Evolutionary conservation across 2,329 filamentous ascomycete genomes (phyloP), one percentile per base, ranked within the genome.

Genomic region (Sporothrix pallida): DNA sequence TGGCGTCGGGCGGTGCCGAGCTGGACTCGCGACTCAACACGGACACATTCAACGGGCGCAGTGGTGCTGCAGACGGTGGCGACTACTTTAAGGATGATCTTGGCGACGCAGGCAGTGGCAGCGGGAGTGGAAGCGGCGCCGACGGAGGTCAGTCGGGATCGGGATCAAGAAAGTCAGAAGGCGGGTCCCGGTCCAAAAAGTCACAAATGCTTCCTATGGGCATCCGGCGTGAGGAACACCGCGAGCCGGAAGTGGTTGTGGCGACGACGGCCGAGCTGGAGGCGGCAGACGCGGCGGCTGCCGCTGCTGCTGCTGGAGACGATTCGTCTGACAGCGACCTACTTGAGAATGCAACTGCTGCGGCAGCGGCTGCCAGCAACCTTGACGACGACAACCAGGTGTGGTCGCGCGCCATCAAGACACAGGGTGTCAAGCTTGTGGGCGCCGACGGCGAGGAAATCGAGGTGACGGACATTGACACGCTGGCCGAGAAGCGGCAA

Each of bases 181-280:
- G 31, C 15, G 48, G 44, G 26, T 52, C 48, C 6, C 9, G 42
- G 8, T 23, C 72, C 48, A 71, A 79, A 77, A 76, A 79, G 77
- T 77, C 72, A 62, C 75, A 77, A 70, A 78, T 84, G 23, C 82
- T 89, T 76, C 88, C 88, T 17, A 86, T 89, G 82, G 87, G 87
- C 68, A 88, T 90, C 76, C 83, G 85, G 76, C 84, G 88, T 75
- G 82, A 83, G 74, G 85, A 88, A 76, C 86, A 88, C 77, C 86
- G 87, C 78, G 86, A 88, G 17, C 82, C 85, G 31, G 86, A 84
- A n/a, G 80, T 87, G 44, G 82, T 86, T 71, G 85, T 89, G 67
- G 85, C 87, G 12, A 88, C 87, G 0, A 86, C 86, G n/a, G 87
- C 86, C 52, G 87, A 90, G 76, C 82, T 89, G 13, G 86, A 88